Base-by-base conservation (phyloP, 768 basidiomycete species). In the Psilocybe sp. region DNA sequence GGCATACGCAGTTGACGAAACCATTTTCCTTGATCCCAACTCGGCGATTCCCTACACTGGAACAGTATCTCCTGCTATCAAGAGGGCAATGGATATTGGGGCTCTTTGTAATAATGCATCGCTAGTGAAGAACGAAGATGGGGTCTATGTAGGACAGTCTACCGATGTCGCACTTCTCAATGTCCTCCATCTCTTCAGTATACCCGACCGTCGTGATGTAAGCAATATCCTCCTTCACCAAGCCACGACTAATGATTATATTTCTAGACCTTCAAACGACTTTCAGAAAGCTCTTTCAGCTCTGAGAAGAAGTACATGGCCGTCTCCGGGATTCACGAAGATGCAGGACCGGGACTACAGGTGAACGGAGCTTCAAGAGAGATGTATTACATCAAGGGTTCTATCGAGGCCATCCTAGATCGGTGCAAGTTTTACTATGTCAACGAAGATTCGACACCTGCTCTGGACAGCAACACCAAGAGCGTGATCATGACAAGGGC, bases 251-350 rank as follows among this genome's bases (percentile, higher is more conserved):
- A 18, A 23, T 39, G 4, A 8, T 49, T 23, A 42, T 23, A 1
- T 43, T 31, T 28, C 1, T 19, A 11, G 15, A 28, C 37, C 48
- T n/a, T 52, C 36, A 45, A n/a, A 47, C n/a, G 31, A 23, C 34
- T 11, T 37, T 34, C 52, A 90, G 89, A 65, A 74, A 0, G 91
- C 41, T 84, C 95, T 0, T 98, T 98, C 79, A 92, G 80, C 66
- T 98, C 96, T 14, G 95, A 98, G 54, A 80, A 84, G 50, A 98
- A 98, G 67, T 92, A 79, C 66, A 97, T 98, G 91, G 89, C 89
- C 12, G 84, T 98, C 53, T 86, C 84, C 44, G 95, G 95, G 10
- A 66, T 80, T 9, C 82, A 91, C 60, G 68, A 66, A 33, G 72
- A 78, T 18, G 31, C 62, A 5, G 50, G 44, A 19, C 59, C 71